phyloP scores from a whole-genome alignment of 2,329 filamentous ascomycete species.

The Lithohypha guttulata region DNA sequence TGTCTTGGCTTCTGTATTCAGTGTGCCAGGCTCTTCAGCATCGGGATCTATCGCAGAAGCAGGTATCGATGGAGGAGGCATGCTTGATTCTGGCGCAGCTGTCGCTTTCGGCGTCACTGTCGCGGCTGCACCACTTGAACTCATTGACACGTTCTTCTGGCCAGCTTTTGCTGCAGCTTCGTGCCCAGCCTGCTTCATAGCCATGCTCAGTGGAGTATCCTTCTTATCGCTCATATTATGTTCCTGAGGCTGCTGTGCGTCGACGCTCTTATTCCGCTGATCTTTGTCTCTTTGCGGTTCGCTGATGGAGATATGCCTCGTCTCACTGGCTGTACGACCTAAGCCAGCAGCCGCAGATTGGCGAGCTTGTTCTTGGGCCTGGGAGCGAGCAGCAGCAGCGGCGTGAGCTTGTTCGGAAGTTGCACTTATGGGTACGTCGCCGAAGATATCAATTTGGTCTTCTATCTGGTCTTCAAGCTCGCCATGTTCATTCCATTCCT shows the following conservation, averaged over 20 bases:
- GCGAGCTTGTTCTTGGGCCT: slow-evolving; percentile 1
- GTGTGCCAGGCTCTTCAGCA: slow-evolving; percentile 11
- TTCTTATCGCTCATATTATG: slow-evolving; percentile 21
- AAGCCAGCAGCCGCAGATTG: slow-evolving; percentile 24
- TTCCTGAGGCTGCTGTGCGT: slow-evolving; percentile 2
- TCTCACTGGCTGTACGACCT: slow-evolving; percentile 23
- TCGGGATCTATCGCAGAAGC: slow-evolving; percentile 9
- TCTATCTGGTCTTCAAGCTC: slow-evolving; percentile 79
- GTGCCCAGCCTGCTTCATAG: slow-evolving; percentile 35
- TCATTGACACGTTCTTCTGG: slow-evolving; percentile 17
- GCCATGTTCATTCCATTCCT: slow-evolving; percentile 99
- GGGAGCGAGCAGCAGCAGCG: slow-evolving; percentile 1
- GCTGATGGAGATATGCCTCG: slow-evolving; percentile 16
- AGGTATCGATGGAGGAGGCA: slow-evolving; percentile 9
- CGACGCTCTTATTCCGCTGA: slow-evolving; percentile 10
- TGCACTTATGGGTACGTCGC: slow-evolving; percentile 17
- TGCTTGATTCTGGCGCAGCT: neutral
- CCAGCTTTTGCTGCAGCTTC: slow-evolving; percentile 26
- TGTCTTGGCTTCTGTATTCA: slow-evolving; percentile 18
- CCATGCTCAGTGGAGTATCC: slow-evolving; percentile 29
- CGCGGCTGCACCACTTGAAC: neutral
- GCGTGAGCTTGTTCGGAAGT: slow-evolving; percentile 21
- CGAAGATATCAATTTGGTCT: slow-evolving; percentile 28
- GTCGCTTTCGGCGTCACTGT: neutral
- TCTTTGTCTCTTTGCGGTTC: slow-evolving; percentile 20